A percentile compares a stretch with the other conserved stretches of the same genome.
These are phyloP conservation scores for Crithidia acanthocephali DNA, from an alignment of 208 protist genomes.

Conservation along the genomic window DNA sequence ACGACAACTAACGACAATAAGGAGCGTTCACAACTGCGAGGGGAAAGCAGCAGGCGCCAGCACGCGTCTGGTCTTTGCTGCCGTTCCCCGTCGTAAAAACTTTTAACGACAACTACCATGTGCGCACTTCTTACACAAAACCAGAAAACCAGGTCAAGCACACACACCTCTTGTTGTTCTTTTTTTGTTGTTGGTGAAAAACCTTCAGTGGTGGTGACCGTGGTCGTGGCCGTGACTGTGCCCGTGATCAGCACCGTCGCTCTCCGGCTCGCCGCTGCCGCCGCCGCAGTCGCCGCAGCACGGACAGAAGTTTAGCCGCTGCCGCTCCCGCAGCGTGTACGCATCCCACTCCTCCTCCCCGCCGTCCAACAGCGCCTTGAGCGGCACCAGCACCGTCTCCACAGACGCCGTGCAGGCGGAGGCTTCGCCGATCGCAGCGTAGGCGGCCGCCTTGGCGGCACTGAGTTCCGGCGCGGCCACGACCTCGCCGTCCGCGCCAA, in stretches of 20 bases:
- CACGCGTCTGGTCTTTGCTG: too few species aligned
- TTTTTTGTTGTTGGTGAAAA: neutral
- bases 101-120: too few species aligned
- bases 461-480: neutral
- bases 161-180: neutral
- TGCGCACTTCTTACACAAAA: too few species aligned
- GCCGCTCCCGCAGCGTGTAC: constrained; percentile 63
- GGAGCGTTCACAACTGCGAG: too few species aligned
- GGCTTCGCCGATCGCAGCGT: constrained; percentile 18
- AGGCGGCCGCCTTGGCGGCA: neutral
- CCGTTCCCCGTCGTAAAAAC: too few species aligned
- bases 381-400: constrained; percentile 43
- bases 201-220: constrained; percentile 8
- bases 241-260: neutral
- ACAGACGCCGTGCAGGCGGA: constrained; percentile 14
- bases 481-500: neutral
- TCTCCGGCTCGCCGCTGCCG: constrained; percentile 18
- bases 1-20: too few species aligned
- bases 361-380: constrained; percentile 65
- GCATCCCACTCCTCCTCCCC: constrained; percentile 73
- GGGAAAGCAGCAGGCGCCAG: too few species aligned
- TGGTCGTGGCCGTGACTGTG: constrained; percentile 36
- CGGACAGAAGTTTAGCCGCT: constrained; percentile 80
- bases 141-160: too few species aligned
- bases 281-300: constrained; percentile 65